Evolutionary conservation across 345 rosid genomes (phyloP).

Genomic region (Syzygium grande): DNA sequence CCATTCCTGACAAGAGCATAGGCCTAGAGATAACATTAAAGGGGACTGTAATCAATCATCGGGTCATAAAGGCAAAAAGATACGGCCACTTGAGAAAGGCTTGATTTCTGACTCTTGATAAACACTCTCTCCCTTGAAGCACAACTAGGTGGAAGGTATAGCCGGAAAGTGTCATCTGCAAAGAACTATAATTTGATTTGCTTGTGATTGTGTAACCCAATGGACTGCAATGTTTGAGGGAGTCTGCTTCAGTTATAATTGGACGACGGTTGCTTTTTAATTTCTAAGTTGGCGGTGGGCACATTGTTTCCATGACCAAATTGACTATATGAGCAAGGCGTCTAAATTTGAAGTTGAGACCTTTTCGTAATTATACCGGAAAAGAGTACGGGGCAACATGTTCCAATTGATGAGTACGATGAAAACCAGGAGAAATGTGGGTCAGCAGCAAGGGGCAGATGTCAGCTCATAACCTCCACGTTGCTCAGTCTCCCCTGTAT

Average conservation of each 20-base stretch:
- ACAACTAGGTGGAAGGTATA: not conserved
- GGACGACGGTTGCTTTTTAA: not conserved
- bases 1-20: not conserved
- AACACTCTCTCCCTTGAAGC: not conserved
- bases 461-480: not conserved
- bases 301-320: not conserved
- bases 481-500: not conserved
- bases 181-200: not conserved
- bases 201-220: not conserved
- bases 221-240: not conserved
- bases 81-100: not conserved
- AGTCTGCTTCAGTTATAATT: not conserved
- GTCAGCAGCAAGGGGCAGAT: not conserved
- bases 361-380: not conserved
- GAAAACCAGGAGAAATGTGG: not conserved
- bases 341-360: not conserved
- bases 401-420: not conserved
- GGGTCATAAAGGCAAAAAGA: not conserved
- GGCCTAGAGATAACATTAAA: not conserved
- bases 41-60: not conserved
- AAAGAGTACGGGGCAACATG: not conserved
- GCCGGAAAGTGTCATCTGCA: not conserved
- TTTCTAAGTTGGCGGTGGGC: not conserved
- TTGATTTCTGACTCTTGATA: not conserved
- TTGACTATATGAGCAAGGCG: not conserved